Base-by-base conservation (phyloP, 495 filamentous ascomycete species). In the Penicillium malachiteum region DNA sequence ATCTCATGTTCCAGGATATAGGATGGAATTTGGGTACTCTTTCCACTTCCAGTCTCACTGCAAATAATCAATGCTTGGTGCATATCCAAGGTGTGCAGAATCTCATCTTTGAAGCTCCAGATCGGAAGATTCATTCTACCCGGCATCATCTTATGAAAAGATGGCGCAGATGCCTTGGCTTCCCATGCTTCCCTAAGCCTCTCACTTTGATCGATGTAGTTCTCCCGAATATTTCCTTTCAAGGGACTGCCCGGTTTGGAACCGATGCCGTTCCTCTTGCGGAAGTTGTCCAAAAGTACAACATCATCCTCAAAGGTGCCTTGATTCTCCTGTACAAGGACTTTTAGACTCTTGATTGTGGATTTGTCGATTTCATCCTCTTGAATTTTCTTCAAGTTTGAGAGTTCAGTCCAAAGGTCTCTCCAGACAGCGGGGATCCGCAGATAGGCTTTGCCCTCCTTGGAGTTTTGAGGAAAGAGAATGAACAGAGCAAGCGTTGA, bases 41-140 rank as follows among this genome's bases (percentile, higher is more conserved):
- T 98, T 50, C 94, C 94, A 72, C 84, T 96, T 64, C 94, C 94
- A 12, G 94, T 98, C 72, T 97, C 94, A 60, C 93, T 93, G 65
- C 91, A 96, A 33, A 97, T 81, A 51, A 97, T 96, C 7, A 93
- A 81, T 5, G 93, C 86, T 64, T 90, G 94, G 56, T 96, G 78
- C 5, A 69, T 71, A 40, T 89, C 85, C 35, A 96, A 85, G 1
- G 88, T 78, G 30, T 78, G 71, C 7, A 97, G 76, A 30, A 95
- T 87, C 12, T 89, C 81, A 11, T 88, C 74, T 55, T 85, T 87
- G 70, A 92, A 96, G 35, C 81, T 78, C 87, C 90, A 96, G 71
- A 98, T 96, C 5, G 94, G 94, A 18, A 98, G 78, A 50, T 84
- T 86, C 73, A 83, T 84, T 41, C 94, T 75, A 49, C 72, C 73